Percentiles rank a stretch among this genome's conserved stretches.
Evolutionary conservation across 164 flowering plant genomes (phyloP).

Genomic region (Berberis vulgaris): DNA sequence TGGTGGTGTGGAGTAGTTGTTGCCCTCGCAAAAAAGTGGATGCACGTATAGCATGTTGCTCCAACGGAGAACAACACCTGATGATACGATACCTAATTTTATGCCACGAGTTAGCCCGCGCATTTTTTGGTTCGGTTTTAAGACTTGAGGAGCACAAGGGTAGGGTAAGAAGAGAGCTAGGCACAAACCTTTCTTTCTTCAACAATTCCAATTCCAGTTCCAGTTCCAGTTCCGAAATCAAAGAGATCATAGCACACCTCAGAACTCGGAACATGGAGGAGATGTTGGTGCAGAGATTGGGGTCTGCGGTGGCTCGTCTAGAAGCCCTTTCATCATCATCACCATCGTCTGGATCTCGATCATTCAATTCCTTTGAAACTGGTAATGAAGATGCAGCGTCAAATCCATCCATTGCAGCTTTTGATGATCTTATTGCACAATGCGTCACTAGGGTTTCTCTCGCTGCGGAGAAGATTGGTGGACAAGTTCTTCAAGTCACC

Average conservation of each 20-base stretch:
- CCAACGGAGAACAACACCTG: too few relatives aligned
- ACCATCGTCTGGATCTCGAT: neutral
- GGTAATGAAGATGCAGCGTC: conserved; percentile 7
- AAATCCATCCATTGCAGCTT: conserved; percentile 67
- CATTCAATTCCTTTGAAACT: neutral
- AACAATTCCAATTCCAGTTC: too few relatives aligned
- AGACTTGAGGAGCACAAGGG: too few relatives aligned
- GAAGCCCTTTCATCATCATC: conserved; percentile 39
- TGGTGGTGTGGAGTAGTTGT: too few relatives aligned
- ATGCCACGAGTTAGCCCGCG: too few relatives aligned
- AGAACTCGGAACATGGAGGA: conserved; percentile 47
- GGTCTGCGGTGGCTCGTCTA: conserved; percentile 69
- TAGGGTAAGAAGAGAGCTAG: too few relatives aligned
- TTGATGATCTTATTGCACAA: conserved; percentile 45
- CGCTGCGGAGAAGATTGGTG: neutral
- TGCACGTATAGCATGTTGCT: too few relatives aligned
- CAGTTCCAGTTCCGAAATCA: neutral
- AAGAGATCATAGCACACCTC: neutral
- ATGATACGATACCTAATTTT: too few relatives aligned
- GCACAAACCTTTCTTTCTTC: too few relatives aligned
- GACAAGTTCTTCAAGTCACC: neutral
- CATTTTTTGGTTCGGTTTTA: too few relatives aligned
- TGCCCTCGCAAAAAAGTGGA: too few relatives aligned
- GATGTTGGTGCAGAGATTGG: conserved; percentile 62
- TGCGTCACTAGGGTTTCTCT: conserved; percentile 36